phyloP scores from a whole-genome alignment of 2,329 filamentous ascomycete genomes.

The Eutypella sp. region DNA sequence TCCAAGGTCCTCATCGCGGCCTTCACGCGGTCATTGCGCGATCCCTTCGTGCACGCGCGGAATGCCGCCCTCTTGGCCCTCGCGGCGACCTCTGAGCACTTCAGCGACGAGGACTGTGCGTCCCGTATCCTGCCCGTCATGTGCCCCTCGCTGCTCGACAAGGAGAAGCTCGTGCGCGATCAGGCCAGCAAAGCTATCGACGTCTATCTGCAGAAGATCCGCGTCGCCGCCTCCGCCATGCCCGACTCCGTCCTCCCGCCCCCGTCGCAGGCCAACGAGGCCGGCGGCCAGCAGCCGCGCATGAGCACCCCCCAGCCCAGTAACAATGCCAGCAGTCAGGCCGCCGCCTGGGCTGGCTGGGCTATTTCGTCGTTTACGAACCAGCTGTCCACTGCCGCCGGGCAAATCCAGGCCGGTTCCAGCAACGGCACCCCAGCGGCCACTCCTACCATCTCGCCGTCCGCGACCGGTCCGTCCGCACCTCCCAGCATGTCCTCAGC shows the following conservation, averaged over 20 bases:
- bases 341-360: conserved; percentile 80
- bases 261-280: conserved; percentile 42
- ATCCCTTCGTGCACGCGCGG: conserved; percentile 91
- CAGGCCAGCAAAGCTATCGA: conserved; percentile 89
- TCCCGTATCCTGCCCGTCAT: conserved; percentile 76
- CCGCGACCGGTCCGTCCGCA: conserved; percentile 32
- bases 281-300: conserved; percentile 48
- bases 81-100: conserved; percentile 78
- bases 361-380: conserved; percentile 98
- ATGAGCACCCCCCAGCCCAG: conserved; percentile 75
- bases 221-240: conserved; percentile 70
- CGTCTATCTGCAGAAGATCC: conserved; percentile 74
- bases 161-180: conserved; percentile 90
- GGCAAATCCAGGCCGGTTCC: conserved; percentile 66
- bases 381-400: conserved; percentile 77
- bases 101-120: conserved; percentile 86
- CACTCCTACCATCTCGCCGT: conserved; percentile 30
- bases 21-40: conserved; percentile 81
- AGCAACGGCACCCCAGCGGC: conserved; percentile 36
- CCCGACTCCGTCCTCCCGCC: conserved; percentile 75
- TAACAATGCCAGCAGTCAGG: conserved; percentile 14
- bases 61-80: conserved; percentile 86
- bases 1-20: conserved; percentile 90
- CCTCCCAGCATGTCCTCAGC: conserved; percentile 43
- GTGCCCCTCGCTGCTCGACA: conserved; percentile 82